These are phyloP conservation scores for Trematosphaeria pertusa DNA, from an alignment of 2,329 filamentous ascomycete genomes.

Conservation along the genomic window DNA sequence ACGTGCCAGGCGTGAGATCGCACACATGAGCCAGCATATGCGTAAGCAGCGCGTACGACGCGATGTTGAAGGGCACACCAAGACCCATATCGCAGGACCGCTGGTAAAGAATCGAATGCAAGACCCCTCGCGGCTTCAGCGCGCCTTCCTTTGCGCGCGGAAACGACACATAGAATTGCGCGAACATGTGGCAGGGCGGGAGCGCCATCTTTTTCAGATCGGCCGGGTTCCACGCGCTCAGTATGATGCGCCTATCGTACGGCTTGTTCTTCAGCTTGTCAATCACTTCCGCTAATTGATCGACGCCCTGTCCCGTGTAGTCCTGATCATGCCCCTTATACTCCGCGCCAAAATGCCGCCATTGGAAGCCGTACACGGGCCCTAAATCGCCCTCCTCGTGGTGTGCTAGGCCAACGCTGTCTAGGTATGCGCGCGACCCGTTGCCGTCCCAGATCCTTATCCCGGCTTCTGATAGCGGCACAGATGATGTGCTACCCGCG, in stretches of 20 bases:
- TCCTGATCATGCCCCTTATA: conserved; percentile 74
- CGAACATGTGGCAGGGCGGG: conserved; percentile 97
- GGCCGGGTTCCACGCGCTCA: conserved; percentile 92
- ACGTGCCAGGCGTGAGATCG: conserved; percentile 80
- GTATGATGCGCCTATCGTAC: conserved; percentile 87
- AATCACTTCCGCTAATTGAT: conserved; percentile 91
- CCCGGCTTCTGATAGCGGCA: conserved; percentile 76
- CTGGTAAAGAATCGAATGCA: conserved; percentile 93
- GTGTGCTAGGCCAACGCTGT: conserved; percentile 80
- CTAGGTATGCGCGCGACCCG: conserved; percentile 87
- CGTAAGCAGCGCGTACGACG: conserved; percentile 88
- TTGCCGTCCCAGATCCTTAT: conserved; percentile 99
- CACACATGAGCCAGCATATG: conserved; percentile 94
- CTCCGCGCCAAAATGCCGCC: conserved; percentile 95
- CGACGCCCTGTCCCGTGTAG: conserved; percentile 87
- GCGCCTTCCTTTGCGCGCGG: conserved; percentile 52
- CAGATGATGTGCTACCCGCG: conserved; percentile 79
- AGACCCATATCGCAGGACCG: conserved; percentile 96
- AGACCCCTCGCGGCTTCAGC: conserved; percentile 64
- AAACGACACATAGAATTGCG: conserved; percentile 91
- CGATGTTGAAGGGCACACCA: conserved; percentile 97
- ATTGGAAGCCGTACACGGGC: conserved; percentile 98
- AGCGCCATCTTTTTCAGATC: conserved; percentile 89
- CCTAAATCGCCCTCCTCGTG: conserved; percentile 89
- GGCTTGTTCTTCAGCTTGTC: conserved; percentile 83